Conservation (phyloP, 2,329 filamentous ascomycete species). For the Biscogniauxia sp. region DNA sequence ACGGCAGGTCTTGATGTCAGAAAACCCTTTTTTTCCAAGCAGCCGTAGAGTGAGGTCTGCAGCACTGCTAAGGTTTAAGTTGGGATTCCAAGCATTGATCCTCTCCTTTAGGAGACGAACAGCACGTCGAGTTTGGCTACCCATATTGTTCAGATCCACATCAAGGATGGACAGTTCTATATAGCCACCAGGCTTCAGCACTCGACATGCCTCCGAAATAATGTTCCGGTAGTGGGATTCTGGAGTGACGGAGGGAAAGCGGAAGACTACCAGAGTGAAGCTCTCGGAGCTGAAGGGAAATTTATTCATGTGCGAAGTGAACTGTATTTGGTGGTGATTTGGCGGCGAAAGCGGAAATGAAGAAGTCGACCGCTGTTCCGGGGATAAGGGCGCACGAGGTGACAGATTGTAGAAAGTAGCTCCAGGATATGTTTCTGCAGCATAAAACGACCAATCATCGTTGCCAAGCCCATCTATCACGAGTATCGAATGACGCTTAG, state of each 20-base stretch:
- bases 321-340: constrained; percentile 76
- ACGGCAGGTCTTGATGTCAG: constrained; percentile 70
- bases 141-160: constrained; percentile 80
- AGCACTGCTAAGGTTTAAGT: constrained; percentile 58
- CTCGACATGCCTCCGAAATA: constrained; percentile 71
- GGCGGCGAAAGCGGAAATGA: constrained; percentile 56
- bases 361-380: constrained; percentile 42
- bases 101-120: constrained; percentile 70
- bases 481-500: constrained; percentile 63
- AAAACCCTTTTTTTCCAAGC: constrained; percentile 67
- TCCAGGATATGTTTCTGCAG: constrained; percentile 73
- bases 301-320: constrained; percentile 58
- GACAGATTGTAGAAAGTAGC: constrained; percentile 77
- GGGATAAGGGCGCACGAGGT: constrained; percentile 50
- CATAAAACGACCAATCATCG: constrained; percentile 84
- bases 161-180: constrained; percentile 79
- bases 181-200: constrained; percentile 73
- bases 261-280: constrained; percentile 73
- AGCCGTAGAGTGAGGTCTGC: constrained; percentile 63
- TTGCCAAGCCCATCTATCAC: constrained; percentile 85
- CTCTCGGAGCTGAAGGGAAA: constrained; percentile 76
- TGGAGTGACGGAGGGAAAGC: constrained; percentile 70
- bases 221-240: constrained; percentile 69
- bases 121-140: constrained; percentile 64
- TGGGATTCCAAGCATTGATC: constrained; percentile 59